Evolutionary conservation across 2,329 filamentous ascomycete species (phyloP), one percentile per base, ranked within the genome.

Genomic region (Atkinsonella hypoxylon): DNA sequence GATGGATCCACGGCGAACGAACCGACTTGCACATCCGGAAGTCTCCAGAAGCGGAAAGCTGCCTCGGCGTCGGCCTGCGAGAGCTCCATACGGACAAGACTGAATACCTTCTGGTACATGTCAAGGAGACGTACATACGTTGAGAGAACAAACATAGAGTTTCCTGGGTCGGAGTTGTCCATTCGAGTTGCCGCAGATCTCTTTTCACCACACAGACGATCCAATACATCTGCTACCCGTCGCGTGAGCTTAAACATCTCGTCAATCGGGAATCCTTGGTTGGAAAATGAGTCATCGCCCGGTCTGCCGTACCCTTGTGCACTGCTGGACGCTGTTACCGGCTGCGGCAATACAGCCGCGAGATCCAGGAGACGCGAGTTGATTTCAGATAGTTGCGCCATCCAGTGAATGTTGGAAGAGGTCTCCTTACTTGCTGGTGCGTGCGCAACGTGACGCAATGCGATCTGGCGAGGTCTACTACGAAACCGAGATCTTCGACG

Each of bases 221-320:
- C 62, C 6, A 70, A 53, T 1, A 66, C 60, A 34, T 70, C 63
- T 15, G 68, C 61, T 8, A 71, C 64, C 6, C 57, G 51, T 8
- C 64, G 63, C 4, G 69, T 70, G 22, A 71, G 60, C 49, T 67
- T 61, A 57, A 71, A 72, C 58, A 72, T 65, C 36, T 64, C 63
- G 44, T 70, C 67, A 34, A 71, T 63, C 3, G 69, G 68, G 44
- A 71, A 72, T 22, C 58, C 63, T 26, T 50, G 50, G 51, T 54
- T 52, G 22, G 49, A 52, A 40, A 53, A 60, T 38, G 26, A 36
- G 54, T 60, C 51, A 52, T 57, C 50, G 58, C 59, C 31, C 26
- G 52, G 8, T 9, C 45, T 44, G 17, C 22, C 32, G 10, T 34
- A 43, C 8, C 41, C 12, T 10, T 51, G 45, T 58, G 56, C 59